These are phyloP conservation scores for Anisodus tanguticus DNA, from an alignment of 257 asterid genomes.

Conservation along the genomic window DNA sequence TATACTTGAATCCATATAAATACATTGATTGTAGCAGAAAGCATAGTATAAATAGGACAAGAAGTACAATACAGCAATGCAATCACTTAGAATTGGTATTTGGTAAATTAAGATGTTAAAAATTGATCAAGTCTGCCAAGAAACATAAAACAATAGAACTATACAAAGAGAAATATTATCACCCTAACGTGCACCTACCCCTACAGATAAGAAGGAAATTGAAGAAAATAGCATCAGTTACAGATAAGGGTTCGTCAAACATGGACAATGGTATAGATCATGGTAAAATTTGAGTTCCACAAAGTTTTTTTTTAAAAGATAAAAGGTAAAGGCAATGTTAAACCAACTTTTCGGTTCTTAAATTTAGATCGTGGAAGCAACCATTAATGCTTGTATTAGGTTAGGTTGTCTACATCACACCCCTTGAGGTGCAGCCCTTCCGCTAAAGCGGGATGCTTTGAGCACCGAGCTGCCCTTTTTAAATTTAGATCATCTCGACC, in stretches of 20 bases:
- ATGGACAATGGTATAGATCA: not conserved
- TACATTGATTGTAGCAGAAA: not conserved
- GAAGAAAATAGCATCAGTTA: slow-evolving; percentile 2
- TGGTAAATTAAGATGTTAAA: not conserved
- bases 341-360: not conserved
- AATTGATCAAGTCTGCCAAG: not conserved
- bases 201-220: not conserved
- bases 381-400: no score
- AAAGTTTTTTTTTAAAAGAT: no score
- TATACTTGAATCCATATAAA: not conserved
- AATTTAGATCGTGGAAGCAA: not conserved
- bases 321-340: not conserved
- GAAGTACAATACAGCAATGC: not conserved
- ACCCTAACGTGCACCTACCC: not conserved
- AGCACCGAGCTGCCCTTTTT: no score
- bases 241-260: not conserved
- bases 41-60: not conserved
- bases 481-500: not conserved
- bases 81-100: not conserved
- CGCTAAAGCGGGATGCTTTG: no score
- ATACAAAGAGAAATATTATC: not conserved
- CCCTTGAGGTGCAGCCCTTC: no score
- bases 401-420: no score
- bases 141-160: not conserved
- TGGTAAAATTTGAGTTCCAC: not conserved